Conservation (phyloP, 148 eudicot genomes). For the Cornus controversa region DNA sequence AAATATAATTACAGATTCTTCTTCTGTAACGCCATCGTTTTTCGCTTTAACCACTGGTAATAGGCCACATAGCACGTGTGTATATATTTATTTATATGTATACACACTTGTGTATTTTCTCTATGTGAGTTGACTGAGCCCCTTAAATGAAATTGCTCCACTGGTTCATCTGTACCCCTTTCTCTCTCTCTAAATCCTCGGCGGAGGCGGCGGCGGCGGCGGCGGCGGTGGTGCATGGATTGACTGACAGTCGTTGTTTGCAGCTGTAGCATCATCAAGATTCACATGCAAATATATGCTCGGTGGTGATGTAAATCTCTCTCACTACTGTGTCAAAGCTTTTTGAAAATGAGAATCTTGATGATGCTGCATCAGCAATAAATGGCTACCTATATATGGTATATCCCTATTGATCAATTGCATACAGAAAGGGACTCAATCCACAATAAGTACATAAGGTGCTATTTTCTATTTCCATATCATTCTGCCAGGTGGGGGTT, state of each 20-base stretch:
- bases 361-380: slow-evolving; percentile 57
- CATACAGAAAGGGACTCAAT: neutral
- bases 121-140: neutral
- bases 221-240: neutral
- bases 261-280: slow-evolving; percentile 54
- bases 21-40: neutral
- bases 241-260: slow-evolving; percentile 35
- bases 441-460: neutral
- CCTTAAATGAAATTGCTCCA: neutral
- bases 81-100: neutral
- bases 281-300: slow-evolving; percentile 45
- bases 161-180: neutral
- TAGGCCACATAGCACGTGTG: neutral
- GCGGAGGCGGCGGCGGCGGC: neutral
- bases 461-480: neutral
- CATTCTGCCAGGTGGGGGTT: slow-evolving; percentile 10
- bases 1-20: neutral
- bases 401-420: neutral
- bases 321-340: neutral
- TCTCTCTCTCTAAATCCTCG: neutral
- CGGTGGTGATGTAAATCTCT: too few relatives aligned
- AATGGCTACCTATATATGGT: slow-evolving; percentile 17
- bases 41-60: neutral
- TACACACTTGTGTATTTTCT: neutral
- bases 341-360: slow-evolving; percentile 43